Percentiles rank a stretch among this genome's conserved stretches.
Evolutionary conservation across 2,329 filamentous ascomycete genomes (phyloP).

Genomic region (Venturia asperata): DNA sequence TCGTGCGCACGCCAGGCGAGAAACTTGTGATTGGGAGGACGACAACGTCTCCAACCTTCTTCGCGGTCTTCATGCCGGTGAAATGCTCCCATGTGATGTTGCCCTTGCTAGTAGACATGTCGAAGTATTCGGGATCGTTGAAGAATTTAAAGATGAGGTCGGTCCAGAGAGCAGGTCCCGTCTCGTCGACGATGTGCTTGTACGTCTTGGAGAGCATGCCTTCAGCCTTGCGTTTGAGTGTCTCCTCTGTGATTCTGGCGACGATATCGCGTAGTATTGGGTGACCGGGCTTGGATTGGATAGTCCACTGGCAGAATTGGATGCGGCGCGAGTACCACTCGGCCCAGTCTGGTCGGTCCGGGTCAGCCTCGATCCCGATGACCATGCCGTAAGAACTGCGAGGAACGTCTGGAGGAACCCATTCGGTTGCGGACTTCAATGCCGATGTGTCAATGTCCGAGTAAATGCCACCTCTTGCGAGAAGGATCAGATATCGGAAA

Average conservation of each 20-base stretch:
- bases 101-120: slow-evolving; percentile 61
- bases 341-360: slow-evolving; percentile 84
- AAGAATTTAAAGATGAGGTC: slow-evolving; percentile 88
- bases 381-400: slow-evolving; percentile 75
- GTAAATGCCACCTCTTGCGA: slow-evolving; percentile 76
- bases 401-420: slow-evolving; percentile 75
- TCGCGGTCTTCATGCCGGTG: slow-evolving; percentile 73
- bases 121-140: slow-evolving; percentile 84
- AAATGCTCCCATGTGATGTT: slow-evolving; percentile 84
- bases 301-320: slow-evolving; percentile 99
- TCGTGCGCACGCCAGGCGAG: slow-evolving; percentile 87
- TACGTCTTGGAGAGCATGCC: slow-evolving; percentile 57
- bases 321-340: slow-evolving; percentile 95
- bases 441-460: slow-evolving; percentile 77
- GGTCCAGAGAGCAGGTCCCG: slow-evolving; percentile 90
- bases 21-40: slow-evolving; percentile 95
- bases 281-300: slow-evolving; percentile 90
- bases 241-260: slow-evolving; percentile 74
- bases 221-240: slow-evolving; percentile 62
- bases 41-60: slow-evolving; percentile 87
- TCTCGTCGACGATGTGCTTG: slow-evolving; percentile 84
- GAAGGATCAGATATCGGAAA: slow-evolving; percentile 62
- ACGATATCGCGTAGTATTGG: slow-evolving; percentile 86
- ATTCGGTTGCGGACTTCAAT: slow-evolving; percentile 73
- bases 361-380: slow-evolving; percentile 92